Evolutionary conservation across 1,139 yeast genomes (phyloP).

Genomic region (Scheffersomyces quercinus): DNA sequence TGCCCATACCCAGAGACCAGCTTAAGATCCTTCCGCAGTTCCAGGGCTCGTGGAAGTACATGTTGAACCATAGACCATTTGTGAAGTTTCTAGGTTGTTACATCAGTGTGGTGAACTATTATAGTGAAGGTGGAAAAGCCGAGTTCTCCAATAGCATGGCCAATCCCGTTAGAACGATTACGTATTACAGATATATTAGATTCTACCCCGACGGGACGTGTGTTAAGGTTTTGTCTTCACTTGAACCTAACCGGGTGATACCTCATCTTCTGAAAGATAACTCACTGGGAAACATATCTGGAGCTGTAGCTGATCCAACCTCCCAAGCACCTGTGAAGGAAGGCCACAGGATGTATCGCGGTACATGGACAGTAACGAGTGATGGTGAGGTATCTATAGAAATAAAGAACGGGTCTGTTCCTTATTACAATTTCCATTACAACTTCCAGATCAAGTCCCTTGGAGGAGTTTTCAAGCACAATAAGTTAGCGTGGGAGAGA

Average conservation of each 20-base stretch:
- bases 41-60: slow-evolving; percentile 52
- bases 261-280: slow-evolving; percentile 47
- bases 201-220: slow-evolving; percentile 81
- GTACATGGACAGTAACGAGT: slow-evolving; percentile 54
- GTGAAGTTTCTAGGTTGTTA: slow-evolving; percentile 81
- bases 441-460: slow-evolving; percentile 55
- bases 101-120: slow-evolving; percentile 80
- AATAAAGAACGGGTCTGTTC: slow-evolving; percentile 61
- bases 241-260: slow-evolving; percentile 65
- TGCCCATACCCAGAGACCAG: slow-evolving; percentile 47
- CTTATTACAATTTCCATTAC: slow-evolving; percentile 64
- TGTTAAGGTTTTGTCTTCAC: slow-evolving; percentile 60
- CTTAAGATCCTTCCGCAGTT: slow-evolving; percentile 46
- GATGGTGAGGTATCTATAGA: slow-evolving; percentile 54
- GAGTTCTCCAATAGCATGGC: slow-evolving; percentile 70
- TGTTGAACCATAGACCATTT: slow-evolving; percentile 60
- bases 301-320: background rate
- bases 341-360: slow-evolving; percentile 42
- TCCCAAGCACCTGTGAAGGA: slow-evolving; percentile 18
- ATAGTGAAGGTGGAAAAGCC: slow-evolving; percentile 73
- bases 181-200: slow-evolving; percentile 82
- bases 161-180: slow-evolving; percentile 77
- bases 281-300: slow-evolving; percentile 4
- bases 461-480: slow-evolving; percentile 57
- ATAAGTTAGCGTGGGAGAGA: slow-evolving; percentile 66